Percentiles rank a stretch among this genome's conserved stretches.
phyloP scores from a whole-genome alignment of 371 early-diverging fungal species.

The Gilbertella persicaria region DNA sequence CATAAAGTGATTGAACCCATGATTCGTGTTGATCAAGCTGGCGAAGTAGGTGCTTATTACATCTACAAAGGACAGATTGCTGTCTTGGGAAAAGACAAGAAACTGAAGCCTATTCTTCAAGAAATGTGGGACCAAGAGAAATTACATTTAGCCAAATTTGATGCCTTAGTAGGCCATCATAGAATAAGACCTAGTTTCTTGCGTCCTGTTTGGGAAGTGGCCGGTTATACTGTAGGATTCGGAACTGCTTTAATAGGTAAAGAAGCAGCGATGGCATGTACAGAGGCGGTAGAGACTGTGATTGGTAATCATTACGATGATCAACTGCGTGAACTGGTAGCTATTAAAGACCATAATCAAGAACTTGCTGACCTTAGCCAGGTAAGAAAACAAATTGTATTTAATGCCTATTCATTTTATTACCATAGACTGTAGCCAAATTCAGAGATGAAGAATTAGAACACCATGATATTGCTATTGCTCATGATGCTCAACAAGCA shows the following conservation, averaged over 20 bases:
- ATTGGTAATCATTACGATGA: conserved; percentile 98
- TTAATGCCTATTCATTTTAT: neutral
- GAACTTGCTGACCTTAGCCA: conserved; percentile 63
- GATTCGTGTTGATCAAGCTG: conserved; percentile 96
- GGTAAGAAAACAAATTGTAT: conserved; percentile 34
- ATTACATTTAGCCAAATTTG: conserved; percentile 77
- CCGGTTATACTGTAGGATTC: conserved; percentile 87
- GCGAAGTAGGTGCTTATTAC: conserved; percentile 94
- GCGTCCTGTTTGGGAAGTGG: conserved; percentile 85
- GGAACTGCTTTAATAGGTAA: conserved; percentile 90
- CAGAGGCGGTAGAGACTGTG: conserved; percentile 97
- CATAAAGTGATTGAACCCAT: conserved; percentile 54
- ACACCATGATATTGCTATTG: conserved; percentile 90
- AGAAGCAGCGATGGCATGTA: conserved; percentile 97
- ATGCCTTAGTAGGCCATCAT: conserved; percentile 71
- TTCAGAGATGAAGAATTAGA: conserved; percentile 97
- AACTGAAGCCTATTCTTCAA: conserved; percentile 71
- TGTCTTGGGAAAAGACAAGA: conserved; percentile 75
- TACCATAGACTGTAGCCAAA: conserved; percentile 59
- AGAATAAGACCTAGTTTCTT: conserved; percentile 87
- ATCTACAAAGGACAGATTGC: conserved; percentile 95
- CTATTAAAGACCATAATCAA: conserved; percentile 57
- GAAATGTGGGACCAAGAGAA: conserved; percentile 98
- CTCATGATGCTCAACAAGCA: conserved; percentile 84
- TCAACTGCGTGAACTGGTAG: conserved; percentile 75